Evolutionary conservation across 441 rosid species (phyloP).

Genomic region (Croton setiger): DNA sequence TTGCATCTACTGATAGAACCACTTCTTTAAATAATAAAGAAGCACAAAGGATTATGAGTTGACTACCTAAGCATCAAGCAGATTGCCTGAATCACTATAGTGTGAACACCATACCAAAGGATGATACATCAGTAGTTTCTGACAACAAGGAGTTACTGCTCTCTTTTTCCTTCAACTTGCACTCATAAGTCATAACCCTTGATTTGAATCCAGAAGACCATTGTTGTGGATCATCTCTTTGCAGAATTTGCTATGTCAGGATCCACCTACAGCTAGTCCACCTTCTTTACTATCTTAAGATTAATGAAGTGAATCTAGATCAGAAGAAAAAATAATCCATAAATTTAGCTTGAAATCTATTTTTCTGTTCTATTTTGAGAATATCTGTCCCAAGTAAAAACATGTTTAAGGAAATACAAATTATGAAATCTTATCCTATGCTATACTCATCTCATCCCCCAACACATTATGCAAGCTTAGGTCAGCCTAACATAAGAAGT

Average conservation of each 20-base stretch:
- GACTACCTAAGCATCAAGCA: background rate
- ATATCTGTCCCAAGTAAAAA: background rate
- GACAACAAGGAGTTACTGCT: background rate
- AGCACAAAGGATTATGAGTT: background rate
- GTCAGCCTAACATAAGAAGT: background rate
- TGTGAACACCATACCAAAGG: background rate
- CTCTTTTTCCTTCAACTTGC: background rate
- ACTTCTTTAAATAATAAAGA: background rate
- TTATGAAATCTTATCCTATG: too few relatives aligned
- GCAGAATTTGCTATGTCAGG: background rate
- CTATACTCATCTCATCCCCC: too few relatives aligned
- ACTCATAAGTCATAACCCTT: background rate
- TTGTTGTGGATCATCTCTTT: background rate
- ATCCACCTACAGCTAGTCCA: background rate
- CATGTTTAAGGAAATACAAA: background rate
- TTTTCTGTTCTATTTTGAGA: background rate
- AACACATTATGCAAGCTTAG: too few relatives aligned
- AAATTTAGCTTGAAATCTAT: background rate
- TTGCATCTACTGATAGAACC: background rate
- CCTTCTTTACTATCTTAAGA: background rate
- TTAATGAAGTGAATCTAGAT: background rate
- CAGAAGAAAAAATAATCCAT: background rate
- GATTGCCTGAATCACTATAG: background rate
- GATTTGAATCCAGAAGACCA: background rate
- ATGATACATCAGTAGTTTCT: background rate